These are phyloP conservation scores for Colletotrichum chlorophyti DNA, from an alignment of 2,329 filamentous ascomycete species.

Conservation along the genomic window DNA sequence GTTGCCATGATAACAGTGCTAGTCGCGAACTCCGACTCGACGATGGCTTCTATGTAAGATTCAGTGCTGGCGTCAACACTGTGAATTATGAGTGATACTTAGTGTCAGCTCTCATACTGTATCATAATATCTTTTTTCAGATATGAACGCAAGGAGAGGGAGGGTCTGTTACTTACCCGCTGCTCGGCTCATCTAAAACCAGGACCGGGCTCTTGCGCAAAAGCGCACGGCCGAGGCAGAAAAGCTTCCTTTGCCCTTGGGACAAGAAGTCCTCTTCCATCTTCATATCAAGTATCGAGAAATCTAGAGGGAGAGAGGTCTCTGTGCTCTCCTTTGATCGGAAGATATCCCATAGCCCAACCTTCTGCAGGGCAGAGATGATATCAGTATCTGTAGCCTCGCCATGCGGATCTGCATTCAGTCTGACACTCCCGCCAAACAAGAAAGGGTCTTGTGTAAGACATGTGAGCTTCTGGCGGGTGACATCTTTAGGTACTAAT, in stretches of 20 bases:
- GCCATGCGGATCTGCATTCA: constrained; percentile 54
- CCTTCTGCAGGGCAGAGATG: constrained; percentile 50
- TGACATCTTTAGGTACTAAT: constrained; percentile 30
- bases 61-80: constrained; percentile 6
- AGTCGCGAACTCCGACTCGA: constrained; percentile 7
- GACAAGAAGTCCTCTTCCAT: constrained; percentile 51
- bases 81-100: constrained; percentile 6
- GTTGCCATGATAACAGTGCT: constrained; percentile 16
- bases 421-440: constrained; percentile 53
- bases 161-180: constrained; percentile 11
- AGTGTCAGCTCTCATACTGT: constrained; percentile 8
- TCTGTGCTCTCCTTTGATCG: constrained; percentile 47
- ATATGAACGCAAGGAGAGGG: constrained; percentile 6
- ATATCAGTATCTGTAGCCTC: constrained; percentile 49
- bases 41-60: constrained; percentile 8
- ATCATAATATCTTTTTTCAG: constrained; percentile 1
- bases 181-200: constrained; percentile 65
- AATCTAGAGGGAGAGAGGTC: constrained; percentile 30
- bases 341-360: constrained; percentile 51
- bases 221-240: constrained; percentile 54
- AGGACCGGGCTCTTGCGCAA: constrained; percentile 43
- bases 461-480: constrained; percentile 43
- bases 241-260: constrained; percentile 59
- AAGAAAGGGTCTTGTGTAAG: constrained; percentile 60
- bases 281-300: constrained; percentile 2